phyloP scores from a whole-genome alignment of 164 flowering plant species.

The Berberis thunbergii region DNA sequence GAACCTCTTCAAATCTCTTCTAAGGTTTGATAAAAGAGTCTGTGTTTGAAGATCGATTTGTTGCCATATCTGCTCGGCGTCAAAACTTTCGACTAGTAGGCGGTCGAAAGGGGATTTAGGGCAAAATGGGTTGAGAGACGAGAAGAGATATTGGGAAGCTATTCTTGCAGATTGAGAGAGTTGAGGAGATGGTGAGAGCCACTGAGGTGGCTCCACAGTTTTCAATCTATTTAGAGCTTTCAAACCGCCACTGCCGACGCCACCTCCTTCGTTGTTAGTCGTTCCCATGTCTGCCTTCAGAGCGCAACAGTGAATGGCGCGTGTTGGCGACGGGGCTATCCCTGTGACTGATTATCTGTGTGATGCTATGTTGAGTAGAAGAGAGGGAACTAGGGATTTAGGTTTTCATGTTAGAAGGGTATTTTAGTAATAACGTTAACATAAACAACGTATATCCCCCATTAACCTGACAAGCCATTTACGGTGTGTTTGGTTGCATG shows the following conservation, averaged over 20 bases:
- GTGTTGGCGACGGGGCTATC: no score
- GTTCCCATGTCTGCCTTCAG: no score
- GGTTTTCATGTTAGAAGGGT: no score
- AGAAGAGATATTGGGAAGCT: slow-evolving; percentile 49
- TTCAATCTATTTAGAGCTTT: slow-evolving; percentile 33
- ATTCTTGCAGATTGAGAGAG: slow-evolving; percentile 41
- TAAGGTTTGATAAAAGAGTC: slow-evolving; percentile 37
- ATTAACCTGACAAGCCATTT: no score
- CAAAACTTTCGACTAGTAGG: slow-evolving; percentile 61
- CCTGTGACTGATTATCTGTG: no score
- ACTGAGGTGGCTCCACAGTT: slow-evolving; percentile 44
- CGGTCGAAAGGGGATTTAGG: slow-evolving; percentile 64
- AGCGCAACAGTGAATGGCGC: no score
- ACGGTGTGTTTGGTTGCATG: no score
- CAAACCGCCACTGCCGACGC: background rate
- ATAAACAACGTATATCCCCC: no score
- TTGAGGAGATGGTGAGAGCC: slow-evolving; percentile 37
- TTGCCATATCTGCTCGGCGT: slow-evolving; percentile 95
- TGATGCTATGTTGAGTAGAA: no score
- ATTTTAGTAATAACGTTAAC: no score
- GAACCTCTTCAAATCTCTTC: slow-evolving; percentile 40
- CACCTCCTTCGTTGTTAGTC: background rate
- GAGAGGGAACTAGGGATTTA: no score
- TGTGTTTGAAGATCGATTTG: slow-evolving; percentile 71
- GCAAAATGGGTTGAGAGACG: slow-evolving; percentile 41